phyloP scores from a whole-genome alignment of 768 basidiomycete species.

The Trametes cinnabarina region DNA sequence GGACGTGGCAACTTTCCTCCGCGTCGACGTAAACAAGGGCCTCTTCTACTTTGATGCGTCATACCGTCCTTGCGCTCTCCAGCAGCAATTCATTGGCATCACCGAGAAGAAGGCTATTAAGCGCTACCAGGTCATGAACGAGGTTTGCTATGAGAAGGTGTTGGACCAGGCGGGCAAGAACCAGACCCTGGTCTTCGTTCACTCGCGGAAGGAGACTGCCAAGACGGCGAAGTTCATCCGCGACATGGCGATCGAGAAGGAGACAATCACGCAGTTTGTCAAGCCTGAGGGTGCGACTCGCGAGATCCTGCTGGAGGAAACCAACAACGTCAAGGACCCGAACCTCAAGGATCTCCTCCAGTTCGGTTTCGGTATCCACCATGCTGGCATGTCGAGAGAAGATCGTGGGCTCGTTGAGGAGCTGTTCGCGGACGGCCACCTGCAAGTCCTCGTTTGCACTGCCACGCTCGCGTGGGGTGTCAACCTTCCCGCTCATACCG shows the following conservation, averaged over 20 bases:
- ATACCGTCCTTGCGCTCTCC: conserved; percentile 90
- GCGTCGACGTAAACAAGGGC: conserved; percentile 88
- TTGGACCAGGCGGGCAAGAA: conserved; percentile 89
- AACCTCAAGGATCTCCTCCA: conserved; percentile 88
- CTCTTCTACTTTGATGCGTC: conserved; percentile 97
- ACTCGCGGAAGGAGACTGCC: conserved; percentile 97
- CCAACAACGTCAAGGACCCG: conserved; percentile 74
- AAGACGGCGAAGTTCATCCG: conserved; percentile 95
- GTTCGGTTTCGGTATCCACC: conserved; percentile 97
- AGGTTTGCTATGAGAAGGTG: conserved; percentile 98
- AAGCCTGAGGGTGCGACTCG: conserved; percentile 89
- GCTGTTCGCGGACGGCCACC: conserved; percentile 85
- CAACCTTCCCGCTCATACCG: conserved; percentile 94
- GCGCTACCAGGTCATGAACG: conserved; percentile 96
- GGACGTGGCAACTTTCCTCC: conserved; percentile 96
- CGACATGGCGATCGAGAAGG: conserved; percentile 94
- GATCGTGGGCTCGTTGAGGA: conserved; percentile 93
- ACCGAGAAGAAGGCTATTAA: conserved; percentile 99
- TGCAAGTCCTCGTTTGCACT: conserved; percentile 95
- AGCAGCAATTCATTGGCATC: conserved; percentile 95
- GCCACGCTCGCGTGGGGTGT: conserved; percentile 99
- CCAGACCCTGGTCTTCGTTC: conserved; percentile 94
- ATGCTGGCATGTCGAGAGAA: conserved; percentile 92
- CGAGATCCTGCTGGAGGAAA: conserved; percentile 86
- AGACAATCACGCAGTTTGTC: conserved; percentile 94